Evolutionary conservation across 805 yeast genomes (phyloP), one percentile per base, ranked within the genome.

Genomic region (Kodamaea laetipori): DNA sequence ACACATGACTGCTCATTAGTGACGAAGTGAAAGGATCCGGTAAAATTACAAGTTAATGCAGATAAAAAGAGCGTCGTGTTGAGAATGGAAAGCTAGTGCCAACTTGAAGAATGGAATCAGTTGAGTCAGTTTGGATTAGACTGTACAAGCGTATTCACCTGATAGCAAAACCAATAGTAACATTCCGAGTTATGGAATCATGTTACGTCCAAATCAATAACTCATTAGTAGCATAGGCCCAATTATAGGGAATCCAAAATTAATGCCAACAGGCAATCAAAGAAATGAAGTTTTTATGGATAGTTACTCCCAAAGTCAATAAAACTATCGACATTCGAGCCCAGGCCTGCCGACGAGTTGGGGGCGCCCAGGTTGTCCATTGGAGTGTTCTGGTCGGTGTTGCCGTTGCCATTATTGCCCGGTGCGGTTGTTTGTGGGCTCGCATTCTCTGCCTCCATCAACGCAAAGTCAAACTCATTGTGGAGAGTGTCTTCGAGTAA

Each of bases 321-420:
- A 30, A 56, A 58, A 28, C 49, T 53, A 30, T 58, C 63, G n/a
- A 52, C 57, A 16, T 54, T 52, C 32, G 42, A 47, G n/a, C 47
- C 46, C 31, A 47, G 34, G 12, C 44, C 39, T n/a, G 34, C 40
- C 8, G 37, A 31, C 26, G 43, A 40, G 27, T 40, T 42, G 19
- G 44, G 36, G n/a, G 39, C 40, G 10, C 46, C 37, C 9, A 46
- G 33, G 28, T 45, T 50, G 12, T 38, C 45, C 23, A 41, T 41
- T 1, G 44, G 44, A 4, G 44, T 33, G 34, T 33, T 41, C 18
- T 30, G 41, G 30, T 37, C 37, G 18, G 43, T 37, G 17, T 28
- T 26, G 19, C 27, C 30, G 16, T 25, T 35, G 17, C 21, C 30
- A 9, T 33, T 38, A 34, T 34, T 42, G 13, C 33, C 21, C 49